Evolutionary conservation across 148 eudicot species (phyloP).

Genomic region (Rhododendron mucronatum): DNA sequence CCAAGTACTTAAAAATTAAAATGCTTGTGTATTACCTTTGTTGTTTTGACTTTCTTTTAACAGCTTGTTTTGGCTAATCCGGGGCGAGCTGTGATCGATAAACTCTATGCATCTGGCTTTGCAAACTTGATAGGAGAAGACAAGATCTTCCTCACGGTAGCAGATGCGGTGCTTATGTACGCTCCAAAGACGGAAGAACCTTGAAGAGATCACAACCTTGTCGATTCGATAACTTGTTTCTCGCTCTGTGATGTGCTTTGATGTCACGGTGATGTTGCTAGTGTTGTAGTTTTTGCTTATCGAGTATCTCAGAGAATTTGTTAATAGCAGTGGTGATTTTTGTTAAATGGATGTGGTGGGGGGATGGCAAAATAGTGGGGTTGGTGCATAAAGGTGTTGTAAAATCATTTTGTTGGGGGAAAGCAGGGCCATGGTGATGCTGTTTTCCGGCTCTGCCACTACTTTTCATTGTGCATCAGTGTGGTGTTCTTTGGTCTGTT

Average conservation of each 20-base stretch:
- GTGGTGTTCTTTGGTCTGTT: background rate
- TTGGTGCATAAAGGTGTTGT: no score
- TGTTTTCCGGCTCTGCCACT: background rate
- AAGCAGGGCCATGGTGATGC: background rate
- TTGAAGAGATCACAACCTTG: conserved; percentile 4
- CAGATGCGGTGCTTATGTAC: conserved; percentile 42
- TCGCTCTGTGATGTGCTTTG: background rate
- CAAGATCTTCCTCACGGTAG: conserved; percentile 58
- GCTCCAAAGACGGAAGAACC: conserved; percentile 28
- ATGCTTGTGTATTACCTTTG: background rate
- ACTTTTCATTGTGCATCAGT: background rate
- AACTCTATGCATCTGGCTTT: conserved; percentile 45
- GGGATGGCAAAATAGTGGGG: background rate
- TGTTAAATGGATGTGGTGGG: background rate
- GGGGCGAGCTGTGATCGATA: conserved; percentile 45
- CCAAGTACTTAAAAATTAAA: background rate
- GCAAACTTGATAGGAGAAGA: conserved; percentile 43
- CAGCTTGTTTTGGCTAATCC: conserved; percentile 66
- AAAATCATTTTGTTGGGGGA: no score
- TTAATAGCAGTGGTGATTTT: background rate
- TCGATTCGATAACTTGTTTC: background rate
- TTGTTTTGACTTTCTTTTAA: background rate
- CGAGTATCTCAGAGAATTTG: background rate
- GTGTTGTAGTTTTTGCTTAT: background rate
- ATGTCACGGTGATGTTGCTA: background rate